phyloP scores from a whole-genome alignment of 176 grass and related monocot species.

The Chloris gayana region DNA sequence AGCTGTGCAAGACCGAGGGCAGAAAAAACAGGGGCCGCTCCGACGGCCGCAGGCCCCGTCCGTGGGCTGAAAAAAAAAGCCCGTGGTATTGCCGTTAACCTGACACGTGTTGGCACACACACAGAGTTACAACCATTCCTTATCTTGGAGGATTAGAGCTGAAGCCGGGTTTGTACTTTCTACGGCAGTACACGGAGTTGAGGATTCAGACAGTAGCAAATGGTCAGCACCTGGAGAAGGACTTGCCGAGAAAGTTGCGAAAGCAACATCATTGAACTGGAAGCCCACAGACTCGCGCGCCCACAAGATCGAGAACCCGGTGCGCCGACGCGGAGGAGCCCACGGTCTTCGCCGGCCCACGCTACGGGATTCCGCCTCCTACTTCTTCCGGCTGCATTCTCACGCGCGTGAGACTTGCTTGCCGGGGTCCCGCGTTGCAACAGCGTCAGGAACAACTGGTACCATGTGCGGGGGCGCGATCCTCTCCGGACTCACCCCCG shows the following conservation, averaged over 20 bases:
- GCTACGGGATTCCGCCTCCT: not conserved
- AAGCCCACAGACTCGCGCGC: slow-evolving; percentile 25
- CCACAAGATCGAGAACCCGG: slow-evolving; percentile 5
- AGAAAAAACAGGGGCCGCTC: not conserved
- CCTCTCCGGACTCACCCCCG: slow-evolving; percentile 27
- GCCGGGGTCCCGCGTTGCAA: not conserved
- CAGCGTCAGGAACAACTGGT: too few species aligned
- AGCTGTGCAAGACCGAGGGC: not conserved
- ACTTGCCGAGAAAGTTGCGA: not conserved
- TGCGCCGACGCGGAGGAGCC: not conserved
- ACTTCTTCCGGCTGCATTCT: not conserved
- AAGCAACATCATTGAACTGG: not conserved
- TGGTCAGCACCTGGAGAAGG: not conserved
- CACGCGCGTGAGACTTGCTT: too few species aligned
- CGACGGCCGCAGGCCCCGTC: not conserved
- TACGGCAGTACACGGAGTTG: too few species aligned
- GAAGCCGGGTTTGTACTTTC: not conserved
- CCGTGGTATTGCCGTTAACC: not conserved
- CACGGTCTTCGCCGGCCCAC: not conserved
- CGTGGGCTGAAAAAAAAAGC: slow-evolving; percentile 16
- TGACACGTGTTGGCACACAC: not conserved
- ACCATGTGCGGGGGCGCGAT: slow-evolving; percentile 67
- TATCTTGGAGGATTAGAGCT: not conserved
- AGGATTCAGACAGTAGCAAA: too few species aligned
- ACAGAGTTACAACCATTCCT: not conserved